phyloP scores from a whole-genome alignment of 2,329 filamentous ascomycete species.

The Apiospora kogelbergensis region DNA sequence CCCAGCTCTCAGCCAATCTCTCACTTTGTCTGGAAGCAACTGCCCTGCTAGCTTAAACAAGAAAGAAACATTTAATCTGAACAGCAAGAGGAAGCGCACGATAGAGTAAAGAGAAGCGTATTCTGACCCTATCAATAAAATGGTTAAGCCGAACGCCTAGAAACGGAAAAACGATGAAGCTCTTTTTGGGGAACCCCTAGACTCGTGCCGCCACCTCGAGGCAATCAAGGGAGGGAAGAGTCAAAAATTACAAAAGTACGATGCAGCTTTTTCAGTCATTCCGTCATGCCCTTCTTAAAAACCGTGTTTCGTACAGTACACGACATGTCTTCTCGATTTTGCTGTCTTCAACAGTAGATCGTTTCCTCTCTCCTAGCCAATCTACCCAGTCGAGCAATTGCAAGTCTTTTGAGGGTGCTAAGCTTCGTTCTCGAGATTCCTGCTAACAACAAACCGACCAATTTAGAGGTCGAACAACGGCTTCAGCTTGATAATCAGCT shows the following conservation, averaged over 20 bases:
- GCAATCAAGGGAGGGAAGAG: neutral
- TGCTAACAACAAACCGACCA: too few species aligned
- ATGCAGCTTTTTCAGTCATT: constrained; percentile 1
- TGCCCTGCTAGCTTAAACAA: neutral
- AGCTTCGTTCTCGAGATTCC: neutral
- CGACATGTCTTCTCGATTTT: neutral
- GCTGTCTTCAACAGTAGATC: too few species aligned
- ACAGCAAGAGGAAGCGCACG: neutral
- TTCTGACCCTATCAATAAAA: neutral
- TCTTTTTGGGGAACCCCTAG: neutral
- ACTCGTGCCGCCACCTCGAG: neutral
- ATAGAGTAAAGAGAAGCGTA: neutral
- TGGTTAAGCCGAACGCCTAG: neutral
- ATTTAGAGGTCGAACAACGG: constrained; percentile 79
- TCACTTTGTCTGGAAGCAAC: too few species aligned
- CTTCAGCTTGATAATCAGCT: constrained; percentile 93
- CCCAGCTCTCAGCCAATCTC: too few species aligned
- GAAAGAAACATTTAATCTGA: neutral
- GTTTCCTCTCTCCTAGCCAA: neutral
- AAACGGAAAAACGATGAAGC: neutral
- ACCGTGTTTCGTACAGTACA: constrained; percentile 1
- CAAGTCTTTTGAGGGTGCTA: neutral
- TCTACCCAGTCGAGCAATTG: neutral
- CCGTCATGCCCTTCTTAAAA: neutral
- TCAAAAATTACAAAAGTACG: neutral